Conservation (phyloP, 176 grass and related monocot genomes). For the Pontederia paniculata region DNA sequence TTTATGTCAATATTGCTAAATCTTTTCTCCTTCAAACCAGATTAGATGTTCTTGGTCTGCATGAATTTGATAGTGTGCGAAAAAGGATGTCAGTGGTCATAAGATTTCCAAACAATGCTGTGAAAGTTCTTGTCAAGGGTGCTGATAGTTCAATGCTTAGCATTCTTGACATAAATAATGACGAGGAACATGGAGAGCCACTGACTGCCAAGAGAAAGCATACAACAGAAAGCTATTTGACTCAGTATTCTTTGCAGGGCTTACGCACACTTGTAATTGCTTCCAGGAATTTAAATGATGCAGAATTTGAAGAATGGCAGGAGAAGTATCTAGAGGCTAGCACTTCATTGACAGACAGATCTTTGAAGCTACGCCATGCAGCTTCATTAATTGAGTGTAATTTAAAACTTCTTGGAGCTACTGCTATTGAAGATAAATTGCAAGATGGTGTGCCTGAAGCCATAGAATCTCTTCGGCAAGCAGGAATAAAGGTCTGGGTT, state of each 20-base stretch:
- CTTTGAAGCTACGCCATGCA: conserved; percentile 72
- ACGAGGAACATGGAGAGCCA: conserved; percentile 20
- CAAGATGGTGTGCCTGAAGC: conserved; percentile 95
- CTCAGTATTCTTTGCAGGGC: conserved; percentile 59
- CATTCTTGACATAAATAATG: conserved; percentile 44
- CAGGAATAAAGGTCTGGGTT: conserved; percentile 97
- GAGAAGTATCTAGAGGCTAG: conserved; percentile 88
- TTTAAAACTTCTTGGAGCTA: conserved; percentile 78
- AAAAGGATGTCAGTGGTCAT: conserved; percentile 99
- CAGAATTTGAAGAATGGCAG: conserved; percentile 75
- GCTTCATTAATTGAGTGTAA: conserved; percentile 68
- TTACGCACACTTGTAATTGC: conserved; percentile 69
- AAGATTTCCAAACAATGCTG: conserved; percentile 73
- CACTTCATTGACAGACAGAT: conserved; percentile 75
- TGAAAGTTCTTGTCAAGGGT: conserved; percentile 98
- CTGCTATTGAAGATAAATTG: conserved; percentile 86
- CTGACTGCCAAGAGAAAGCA: conserved; percentile 48
- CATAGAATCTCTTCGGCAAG: conserved; percentile 77
- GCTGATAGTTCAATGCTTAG: conserved; percentile 89
- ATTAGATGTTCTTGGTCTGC: conserved; percentile 98
- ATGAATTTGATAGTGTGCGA: conserved; percentile 94
- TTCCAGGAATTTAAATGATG: conserved; percentile 50
- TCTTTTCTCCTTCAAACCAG: conserved; percentile 25
- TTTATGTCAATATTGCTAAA: not conserved
- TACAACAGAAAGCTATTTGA: conserved; percentile 54